Percentiles rank a stretch among this genome's conserved stretches.
Evolutionary conservation across 257 asterid genomes (phyloP).

Genomic region (Solanum habrochaites): DNA sequence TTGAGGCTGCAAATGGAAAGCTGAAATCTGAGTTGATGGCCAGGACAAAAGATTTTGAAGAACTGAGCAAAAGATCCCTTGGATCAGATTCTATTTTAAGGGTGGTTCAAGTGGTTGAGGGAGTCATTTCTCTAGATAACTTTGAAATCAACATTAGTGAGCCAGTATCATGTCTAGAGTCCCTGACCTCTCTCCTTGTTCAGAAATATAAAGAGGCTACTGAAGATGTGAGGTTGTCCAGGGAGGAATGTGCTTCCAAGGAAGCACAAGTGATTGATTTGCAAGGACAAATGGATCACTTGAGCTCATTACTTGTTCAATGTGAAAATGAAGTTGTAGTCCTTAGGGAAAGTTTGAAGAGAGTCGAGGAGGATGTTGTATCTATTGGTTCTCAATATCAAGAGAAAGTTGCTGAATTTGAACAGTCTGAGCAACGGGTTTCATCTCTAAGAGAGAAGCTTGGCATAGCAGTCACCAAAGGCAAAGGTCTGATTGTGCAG

Average conservation of each 20-base stretch:
- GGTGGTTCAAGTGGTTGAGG: constrained; percentile 49
- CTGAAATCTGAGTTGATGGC: constrained; percentile 45
- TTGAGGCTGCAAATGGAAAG: constrained; percentile 39
- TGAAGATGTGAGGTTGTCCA: constrained; percentile 29
- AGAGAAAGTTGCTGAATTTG: constrained; percentile 69
- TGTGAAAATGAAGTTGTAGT: constrained; percentile 60
- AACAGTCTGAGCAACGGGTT: constrained; percentile 88
- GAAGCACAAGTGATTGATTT: constrained; percentile 47
- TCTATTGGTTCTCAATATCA: constrained; percentile 37
- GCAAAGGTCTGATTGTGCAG: constrained; percentile 86
- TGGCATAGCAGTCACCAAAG: constrained; percentile 90
- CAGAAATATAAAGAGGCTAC: constrained; percentile 50
- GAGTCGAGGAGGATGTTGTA: constrained; percentile 31
- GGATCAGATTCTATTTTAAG: constrained; percentile 35
- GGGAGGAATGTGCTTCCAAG: constrained; percentile 15
- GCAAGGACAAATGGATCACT: constrained; percentile 45
- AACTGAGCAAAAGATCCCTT: constrained; percentile 36
- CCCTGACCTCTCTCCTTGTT: constrained; percentile 45
- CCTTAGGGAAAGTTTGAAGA: constrained; percentile 53
- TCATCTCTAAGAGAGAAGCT: constrained; percentile 92
- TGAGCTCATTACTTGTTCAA: constrained; percentile 33
- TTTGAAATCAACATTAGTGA: constrained; percentile 19
- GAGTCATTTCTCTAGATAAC: constrained; percentile 41
- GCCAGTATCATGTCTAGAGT: constrained; percentile 45
- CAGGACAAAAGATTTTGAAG: constrained; percentile 38